Evolutionary conservation across 192 early-diverging fungal species (phyloP), one percentile per base, ranked within the genome.

Genomic region (Coemansia sp.): DNA sequence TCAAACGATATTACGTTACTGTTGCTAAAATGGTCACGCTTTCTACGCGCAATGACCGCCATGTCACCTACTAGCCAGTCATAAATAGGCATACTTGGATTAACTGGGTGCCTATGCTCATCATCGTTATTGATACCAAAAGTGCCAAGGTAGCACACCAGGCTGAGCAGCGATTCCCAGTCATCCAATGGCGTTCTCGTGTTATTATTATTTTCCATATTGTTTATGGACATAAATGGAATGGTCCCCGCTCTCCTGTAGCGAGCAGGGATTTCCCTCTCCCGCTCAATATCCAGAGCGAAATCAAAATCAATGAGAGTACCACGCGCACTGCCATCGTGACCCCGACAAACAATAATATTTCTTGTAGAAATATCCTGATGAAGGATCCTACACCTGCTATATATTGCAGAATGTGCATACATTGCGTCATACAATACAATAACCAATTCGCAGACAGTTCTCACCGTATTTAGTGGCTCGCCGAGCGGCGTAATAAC

Each of bases 71-170:
- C 32, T 35, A 6, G 32, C 32, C 32, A 35, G 6, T 1, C 32
- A 35, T 35, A 35, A 35, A 35, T 35, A 35, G 6, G 32, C 32
- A 8, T 7, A 35, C 4, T 35, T 35, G 32, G 0, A 35, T 35
- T 3, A 35, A 35, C 32, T 35, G 7, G 6, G 32, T 9, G 32
- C 8, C 6, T 35, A 35, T 35, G 32, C 2, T 5, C 45, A 17
- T 5, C 11, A 10, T 50, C 37, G 0, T 19, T 27, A 24, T 23
- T 51, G 3, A 66, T 49, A 12, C 66, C 75, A 49, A 35, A 21
- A 1, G 67, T 65, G 0, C 22, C 67, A 7, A 70, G 27, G 57
- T 65, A 75, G 59, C 62, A 75, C 4, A 75, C 22, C 1, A 75
- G 0, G 47, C 61, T 66, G 2, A 72, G 17, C 6, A 72, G 15